Percentiles rank a stretch among this genome's conserved stretches.
Conservation (phyloP, 805 yeast genomes). For the Alloascoidea africana region DNA sequence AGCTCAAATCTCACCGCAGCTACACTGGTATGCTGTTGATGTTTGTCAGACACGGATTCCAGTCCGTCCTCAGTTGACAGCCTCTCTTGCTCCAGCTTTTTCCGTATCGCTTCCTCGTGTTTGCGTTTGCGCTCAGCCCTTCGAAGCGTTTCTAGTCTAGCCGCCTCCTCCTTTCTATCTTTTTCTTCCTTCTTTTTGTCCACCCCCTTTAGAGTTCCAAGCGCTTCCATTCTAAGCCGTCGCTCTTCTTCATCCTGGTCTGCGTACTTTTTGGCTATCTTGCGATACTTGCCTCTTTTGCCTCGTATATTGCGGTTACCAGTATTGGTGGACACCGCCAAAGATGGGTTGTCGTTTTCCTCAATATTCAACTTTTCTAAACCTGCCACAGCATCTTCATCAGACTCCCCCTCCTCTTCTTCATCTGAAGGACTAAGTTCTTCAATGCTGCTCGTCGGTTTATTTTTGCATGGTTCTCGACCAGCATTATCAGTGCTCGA, state of each 20-base stretch:
- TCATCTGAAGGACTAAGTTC: conserved; percentile 2
- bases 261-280: conserved; percentile 68
- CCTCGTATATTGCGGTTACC: conserved; percentile 46
- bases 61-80: conserved; percentile 25
- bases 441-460: background rate
- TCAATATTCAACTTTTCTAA: conserved; percentile 8
- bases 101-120: conserved; percentile 20
- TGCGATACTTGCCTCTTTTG: conserved; percentile 70
- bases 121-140: conserved; percentile 19
- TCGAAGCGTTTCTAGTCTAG: conserved; percentile 18
- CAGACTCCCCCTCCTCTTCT: conserved; percentile 4
- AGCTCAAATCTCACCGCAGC: conserved; percentile 25
- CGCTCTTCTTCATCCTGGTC: conserved; percentile 91
- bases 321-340: background rate
- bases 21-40: conserved; percentile 16
- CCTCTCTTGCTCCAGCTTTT: conserved; percentile 23
- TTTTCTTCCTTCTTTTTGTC: conserved; percentile 11
- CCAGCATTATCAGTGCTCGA: background rate
- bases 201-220: conserved; percentile 65
- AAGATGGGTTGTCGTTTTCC: conserved; percentile 6
- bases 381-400: conserved; percentile 6
- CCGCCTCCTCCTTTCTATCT: conserved; percentile 6
- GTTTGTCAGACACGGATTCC: conserved; percentile 22
- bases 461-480: too few species aligned
- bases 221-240: conserved; percentile 52